These are phyloP conservation scores for Thermochaetoides dissita DNA, from an alignment of 2,329 filamentous ascomycete species.

Conservation along the genomic window DNA sequence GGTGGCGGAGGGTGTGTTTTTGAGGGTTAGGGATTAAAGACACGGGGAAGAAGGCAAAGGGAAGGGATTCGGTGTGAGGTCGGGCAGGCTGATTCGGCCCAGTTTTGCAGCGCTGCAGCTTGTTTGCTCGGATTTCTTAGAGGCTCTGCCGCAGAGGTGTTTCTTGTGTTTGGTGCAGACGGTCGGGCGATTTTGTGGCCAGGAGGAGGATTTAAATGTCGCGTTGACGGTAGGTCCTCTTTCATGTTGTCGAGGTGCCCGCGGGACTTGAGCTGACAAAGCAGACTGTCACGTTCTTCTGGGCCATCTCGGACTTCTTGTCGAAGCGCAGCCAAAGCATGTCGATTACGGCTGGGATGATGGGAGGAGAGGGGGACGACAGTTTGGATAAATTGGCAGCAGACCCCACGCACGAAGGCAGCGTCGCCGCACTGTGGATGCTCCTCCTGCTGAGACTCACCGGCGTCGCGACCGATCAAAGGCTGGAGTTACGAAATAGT, in stretches of 20 bases:
- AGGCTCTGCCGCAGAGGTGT: constrained; percentile 55
- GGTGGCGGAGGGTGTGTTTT: constrained; percentile 59
- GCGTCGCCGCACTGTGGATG: constrained; percentile 65
- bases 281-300: constrained; percentile 84
- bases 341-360: constrained; percentile 42
- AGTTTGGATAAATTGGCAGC: constrained; percentile 44
- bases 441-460: constrained; percentile 58
- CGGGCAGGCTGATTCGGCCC: constrained; percentile 64
- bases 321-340: constrained; percentile 45
- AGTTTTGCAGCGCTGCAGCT: constrained; percentile 84
- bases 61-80: constrained; percentile 37
- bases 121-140: constrained; percentile 86
- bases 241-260: no score
- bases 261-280: not conserved
- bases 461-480: constrained; percentile 54
- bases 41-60: constrained; percentile 55
- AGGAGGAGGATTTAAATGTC: constrained; percentile 87
- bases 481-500: constrained; percentile 67
- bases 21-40: constrained; percentile 49
- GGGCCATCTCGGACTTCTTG: constrained; percentile 85
- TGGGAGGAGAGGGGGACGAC: constrained; percentile 41
- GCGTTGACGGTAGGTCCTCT: constrained; percentile 60
- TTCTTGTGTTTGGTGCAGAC: constrained; percentile 72
- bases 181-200: constrained; percentile 75
- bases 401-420: constrained; percentile 43